A percentile compares a stretch with the other conserved stretches of the same genome.
phyloP scores from a whole-genome alignment of 768 basidiomycete genomes.

The Rhizopogon vulgaris region DNA sequence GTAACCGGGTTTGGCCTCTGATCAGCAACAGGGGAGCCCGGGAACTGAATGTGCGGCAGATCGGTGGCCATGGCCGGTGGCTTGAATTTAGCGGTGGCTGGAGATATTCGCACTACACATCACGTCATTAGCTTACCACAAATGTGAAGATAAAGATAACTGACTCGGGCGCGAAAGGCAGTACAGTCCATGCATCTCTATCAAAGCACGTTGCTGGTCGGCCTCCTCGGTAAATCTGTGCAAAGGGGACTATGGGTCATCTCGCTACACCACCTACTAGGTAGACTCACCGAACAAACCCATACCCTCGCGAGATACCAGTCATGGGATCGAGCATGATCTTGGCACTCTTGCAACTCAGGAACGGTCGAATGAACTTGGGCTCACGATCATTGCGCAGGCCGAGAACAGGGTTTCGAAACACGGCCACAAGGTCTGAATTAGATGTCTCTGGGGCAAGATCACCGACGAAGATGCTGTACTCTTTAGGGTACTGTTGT shows the following conservation, averaged over 20 bases:
- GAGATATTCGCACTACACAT: slow-evolving; percentile 78
- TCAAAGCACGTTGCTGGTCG: slow-evolving; percentile 85
- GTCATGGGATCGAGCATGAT: slow-evolving; percentile 92
- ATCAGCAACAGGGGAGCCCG: slow-evolving; percentile 20
- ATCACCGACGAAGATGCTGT: slow-evolving; percentile 92
- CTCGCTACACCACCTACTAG: background rate
- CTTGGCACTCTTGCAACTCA: slow-evolving; percentile 92
- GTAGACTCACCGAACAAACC: slow-evolving; percentile 73
- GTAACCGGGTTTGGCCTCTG: slow-evolving; percentile 36
- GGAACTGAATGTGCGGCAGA: slow-evolving; percentile 42
- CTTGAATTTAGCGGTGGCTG: slow-evolving; percentile 85
- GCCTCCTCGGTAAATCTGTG: slow-evolving; percentile 78
- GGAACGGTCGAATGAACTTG: slow-evolving; percentile 82
- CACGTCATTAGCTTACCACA: slow-evolving; percentile 21
- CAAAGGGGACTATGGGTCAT: background rate
- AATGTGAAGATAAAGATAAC: slow-evolving; percentile 21
- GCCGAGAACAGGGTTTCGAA: slow-evolving; percentile 84
- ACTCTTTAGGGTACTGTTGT: slow-evolving; percentile 75
- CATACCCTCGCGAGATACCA: slow-evolving; percentile 85
- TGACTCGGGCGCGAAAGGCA: slow-evolving; percentile 84
- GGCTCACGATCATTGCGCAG: slow-evolving; percentile 82
- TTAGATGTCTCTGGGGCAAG: slow-evolving; percentile 90
- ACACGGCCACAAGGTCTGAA: slow-evolving; percentile 91
- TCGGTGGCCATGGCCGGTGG: slow-evolving; percentile 43
- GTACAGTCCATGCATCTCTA: slow-evolving; percentile 89